Percentiles rank a stretch among this genome's conserved stretches.
These are phyloP conservation scores for Apophysomyces variabilis DNA, from an alignment of 371 early-diverging fungal genomes.

Conservation along the genomic window DNA sequence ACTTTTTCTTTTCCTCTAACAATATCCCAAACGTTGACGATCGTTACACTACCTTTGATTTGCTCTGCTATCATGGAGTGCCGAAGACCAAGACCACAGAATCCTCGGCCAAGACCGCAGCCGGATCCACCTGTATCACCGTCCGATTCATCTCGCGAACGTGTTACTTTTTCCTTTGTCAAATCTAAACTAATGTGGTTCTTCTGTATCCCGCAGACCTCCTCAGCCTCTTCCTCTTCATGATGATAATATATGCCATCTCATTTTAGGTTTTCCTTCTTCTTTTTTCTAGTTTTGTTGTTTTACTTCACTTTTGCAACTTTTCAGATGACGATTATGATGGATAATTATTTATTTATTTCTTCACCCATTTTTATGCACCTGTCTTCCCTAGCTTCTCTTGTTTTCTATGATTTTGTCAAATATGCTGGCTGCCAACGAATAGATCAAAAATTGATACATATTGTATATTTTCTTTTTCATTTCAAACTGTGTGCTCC, in stretches of 20 bases:
- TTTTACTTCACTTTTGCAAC: neutral
- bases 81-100: slow-evolving; percentile 4
- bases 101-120: slow-evolving; percentile 6
- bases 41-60: neutral
- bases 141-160: neutral
- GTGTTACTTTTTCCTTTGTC: neutral
- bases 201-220: neutral
- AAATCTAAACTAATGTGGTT: neutral
- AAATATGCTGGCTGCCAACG: too few species aligned
- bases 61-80: neutral
- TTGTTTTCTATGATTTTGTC: too few species aligned
- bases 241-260: neutral
- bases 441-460: too few species aligned
- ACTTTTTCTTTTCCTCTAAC: too few species aligned
- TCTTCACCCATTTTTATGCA: too few species aligned
- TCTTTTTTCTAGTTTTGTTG: neutral
- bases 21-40: neutral
- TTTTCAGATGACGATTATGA: too few species aligned
- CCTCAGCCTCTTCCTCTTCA: neutral
- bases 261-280: neutral
- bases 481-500: too few species aligned
- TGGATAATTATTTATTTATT: too few species aligned
- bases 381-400: too few species aligned
- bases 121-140: slow-evolving; percentile 1
- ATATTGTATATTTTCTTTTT: too few species aligned